Evolutionary conservation across 2,329 filamentous ascomycete genomes (phyloP).

Genomic region (Fusarium chlamydosporum): DNA sequence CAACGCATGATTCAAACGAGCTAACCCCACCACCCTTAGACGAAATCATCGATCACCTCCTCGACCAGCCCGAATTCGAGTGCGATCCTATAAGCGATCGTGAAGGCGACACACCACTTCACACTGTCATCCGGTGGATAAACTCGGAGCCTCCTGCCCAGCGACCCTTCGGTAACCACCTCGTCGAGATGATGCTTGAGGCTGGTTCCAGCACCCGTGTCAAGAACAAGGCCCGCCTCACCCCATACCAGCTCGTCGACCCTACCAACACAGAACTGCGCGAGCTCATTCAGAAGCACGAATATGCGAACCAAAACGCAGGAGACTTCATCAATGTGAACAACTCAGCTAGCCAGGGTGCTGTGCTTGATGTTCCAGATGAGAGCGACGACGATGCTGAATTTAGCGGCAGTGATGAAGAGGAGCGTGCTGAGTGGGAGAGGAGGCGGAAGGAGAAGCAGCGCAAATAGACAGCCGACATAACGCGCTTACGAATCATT

Average conservation of each 20-base stretch:
- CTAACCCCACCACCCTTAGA: constrained; percentile 62
- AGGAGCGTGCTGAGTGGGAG: constrained; percentile 74
- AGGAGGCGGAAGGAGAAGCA: constrained; percentile 62
- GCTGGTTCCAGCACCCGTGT: constrained; percentile 73
- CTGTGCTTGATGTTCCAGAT: constrained; percentile 43
- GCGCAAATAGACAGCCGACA: constrained; percentile 29
- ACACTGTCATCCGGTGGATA: constrained; percentile 82
- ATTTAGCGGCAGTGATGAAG: constrained; percentile 75
- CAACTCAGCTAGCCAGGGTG: constrained; percentile 32
- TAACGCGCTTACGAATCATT: constrained; percentile 26
- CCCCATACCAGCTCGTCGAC: constrained; percentile 79
- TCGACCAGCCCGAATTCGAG: constrained; percentile 87
- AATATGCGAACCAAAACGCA: constrained; percentile 73
- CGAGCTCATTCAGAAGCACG: constrained; percentile 76
- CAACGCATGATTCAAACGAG: constrained; percentile 20
- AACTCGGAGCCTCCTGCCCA: constrained; percentile 76
- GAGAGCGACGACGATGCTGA: constrained; percentile 69
- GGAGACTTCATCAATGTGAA: constrained; percentile 68
- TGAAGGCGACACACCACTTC: constrained; percentile 83
- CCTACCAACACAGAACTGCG: constrained; percentile 74
- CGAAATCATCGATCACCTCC: constrained; percentile 84
- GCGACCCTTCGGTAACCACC: constrained; percentile 73
- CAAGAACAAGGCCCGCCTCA: constrained; percentile 80
- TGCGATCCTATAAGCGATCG: constrained; percentile 81
- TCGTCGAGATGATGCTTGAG: constrained; percentile 86